Evolutionary conservation across 768 basidiomycete species (phyloP).

Genomic region (Agaricus subrufescens): DNA sequence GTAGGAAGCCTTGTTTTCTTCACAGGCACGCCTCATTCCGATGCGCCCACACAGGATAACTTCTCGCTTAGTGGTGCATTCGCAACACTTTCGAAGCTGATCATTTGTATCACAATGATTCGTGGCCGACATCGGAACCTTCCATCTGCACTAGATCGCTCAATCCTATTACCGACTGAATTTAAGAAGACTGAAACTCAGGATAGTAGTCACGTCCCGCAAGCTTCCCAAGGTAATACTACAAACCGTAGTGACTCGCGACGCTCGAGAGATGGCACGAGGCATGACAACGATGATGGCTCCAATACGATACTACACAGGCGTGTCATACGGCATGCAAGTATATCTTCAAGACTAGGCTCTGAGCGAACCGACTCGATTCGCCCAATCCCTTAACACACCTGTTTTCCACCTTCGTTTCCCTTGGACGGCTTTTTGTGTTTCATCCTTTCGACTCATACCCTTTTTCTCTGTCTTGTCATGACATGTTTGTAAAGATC

Average conservation of each 20-base stretch:
- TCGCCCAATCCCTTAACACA: background rate
- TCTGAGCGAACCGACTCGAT: background rate
- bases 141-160: conserved; percentile 85
- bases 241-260: background rate
- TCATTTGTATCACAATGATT: conserved; percentile 86
- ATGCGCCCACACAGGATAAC: conserved; percentile 49
- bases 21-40: background rate
- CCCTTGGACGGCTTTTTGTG: too few relatives aligned
- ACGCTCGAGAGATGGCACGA: background rate
- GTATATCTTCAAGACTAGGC: background rate
- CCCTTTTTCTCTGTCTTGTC: too few relatives aligned
- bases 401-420: too few relatives aligned
- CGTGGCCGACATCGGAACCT: conserved; percentile 89
- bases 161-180: conserved; percentile 75
- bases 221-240: background rate
- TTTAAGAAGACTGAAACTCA: conserved; percentile 27
- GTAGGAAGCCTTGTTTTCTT: conserved; percentile 36
- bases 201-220: conserved; percentile 3
- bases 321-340: background rate
- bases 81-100: conserved; percentile 78
- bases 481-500: too few relatives aligned
- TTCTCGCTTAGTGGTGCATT: conserved; percentile 81
- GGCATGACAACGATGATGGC: background rate
- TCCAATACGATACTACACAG: background rate
- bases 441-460: too few relatives aligned